These are phyloP conservation scores for Colletotrichum lupini DNA, from an alignment of 2,329 filamentous ascomycete genomes.

Conservation along the genomic window DNA sequence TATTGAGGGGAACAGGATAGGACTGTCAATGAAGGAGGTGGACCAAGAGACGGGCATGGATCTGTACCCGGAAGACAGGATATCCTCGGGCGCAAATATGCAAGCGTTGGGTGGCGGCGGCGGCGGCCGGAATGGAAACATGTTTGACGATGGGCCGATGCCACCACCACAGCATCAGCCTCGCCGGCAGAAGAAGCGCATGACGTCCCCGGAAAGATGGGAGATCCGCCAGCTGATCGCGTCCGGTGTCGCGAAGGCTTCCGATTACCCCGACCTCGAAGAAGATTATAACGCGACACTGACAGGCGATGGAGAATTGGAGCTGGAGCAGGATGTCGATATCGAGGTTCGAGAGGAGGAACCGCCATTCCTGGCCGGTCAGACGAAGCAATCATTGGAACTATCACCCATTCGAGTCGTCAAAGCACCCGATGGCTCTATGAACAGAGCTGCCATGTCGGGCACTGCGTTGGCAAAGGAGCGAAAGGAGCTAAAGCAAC, in stretches of 20 bases:
- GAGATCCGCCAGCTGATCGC: constrained; percentile 97
- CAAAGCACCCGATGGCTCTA: constrained; percentile 97
- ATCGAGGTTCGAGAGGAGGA: constrained; percentile 98
- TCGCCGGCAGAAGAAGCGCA: constrained; percentile 81
- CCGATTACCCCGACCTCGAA: constrained; percentile 93
- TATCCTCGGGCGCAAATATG: constrained; percentile 92
- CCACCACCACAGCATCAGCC: constrained; percentile 47
- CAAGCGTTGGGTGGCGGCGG: constrained; percentile 79
- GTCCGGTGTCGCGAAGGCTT: constrained; percentile 90
- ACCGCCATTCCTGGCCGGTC: constrained; percentile 92
- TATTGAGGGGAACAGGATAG: constrained; percentile 83
- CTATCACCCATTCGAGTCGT: constrained; percentile 95
- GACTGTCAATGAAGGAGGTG: constrained; percentile 96
- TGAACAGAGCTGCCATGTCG: constrained; percentile 96
- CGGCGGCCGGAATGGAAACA: constrained; percentile 62
- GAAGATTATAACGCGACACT: constrained; percentile 92
- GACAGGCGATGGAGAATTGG: constrained; percentile 86
- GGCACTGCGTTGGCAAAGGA: constrained; percentile 91
- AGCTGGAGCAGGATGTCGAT: constrained; percentile 95
- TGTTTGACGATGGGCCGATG: constrained; percentile 69
- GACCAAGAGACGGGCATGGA: constrained; percentile 91
- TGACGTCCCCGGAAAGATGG: constrained; percentile 98
- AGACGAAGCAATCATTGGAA: constrained; percentile 96
- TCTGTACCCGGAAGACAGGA: constrained; percentile 78
- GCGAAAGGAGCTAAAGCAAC: constrained; percentile 86